phyloP scores from a whole-genome alignment of 805 yeast species.

The Ogataea corticis region DNA sequence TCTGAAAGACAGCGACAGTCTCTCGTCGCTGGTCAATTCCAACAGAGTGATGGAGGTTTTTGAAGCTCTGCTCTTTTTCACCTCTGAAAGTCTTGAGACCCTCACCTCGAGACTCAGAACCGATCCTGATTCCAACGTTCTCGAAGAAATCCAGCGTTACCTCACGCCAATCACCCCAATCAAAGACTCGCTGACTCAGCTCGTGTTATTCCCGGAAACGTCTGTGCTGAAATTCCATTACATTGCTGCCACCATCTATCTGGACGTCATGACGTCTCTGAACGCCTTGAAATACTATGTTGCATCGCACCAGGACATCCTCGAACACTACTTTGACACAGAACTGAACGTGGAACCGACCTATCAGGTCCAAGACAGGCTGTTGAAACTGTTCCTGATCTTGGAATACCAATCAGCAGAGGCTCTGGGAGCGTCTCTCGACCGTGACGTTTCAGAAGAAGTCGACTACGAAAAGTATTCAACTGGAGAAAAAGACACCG shows the following conservation, averaged over 20 bases:
- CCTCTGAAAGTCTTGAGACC: constrained; percentile 16
- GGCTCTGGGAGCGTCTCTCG: constrained; percentile 40
- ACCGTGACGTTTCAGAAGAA: constrained; percentile 53
- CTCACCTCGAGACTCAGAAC: constrained; percentile 13
- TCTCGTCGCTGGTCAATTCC: constrained; percentile 3
- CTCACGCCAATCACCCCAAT: constrained; percentile 13
- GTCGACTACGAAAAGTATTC: constrained; percentile 27
- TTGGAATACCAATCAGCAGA: constrained; percentile 50
- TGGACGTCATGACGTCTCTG: constrained; percentile 26
- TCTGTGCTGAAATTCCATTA: constrained; percentile 10
- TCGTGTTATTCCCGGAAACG: not conserved
- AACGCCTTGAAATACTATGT: constrained; percentile 25
- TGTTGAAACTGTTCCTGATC: constrained; percentile 46
- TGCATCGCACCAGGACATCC: constrained; percentile 36
- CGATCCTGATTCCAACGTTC: constrained; percentile 13
- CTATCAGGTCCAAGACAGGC: constrained; percentile 29
- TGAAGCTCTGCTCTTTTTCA: constrained; percentile 11
- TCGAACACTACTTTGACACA: constrained; percentile 34
- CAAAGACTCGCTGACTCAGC: constrained; percentile 10
- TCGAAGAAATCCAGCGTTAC: constrained; percentile 13
- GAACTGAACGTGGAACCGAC: constrained; percentile 33
- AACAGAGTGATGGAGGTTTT: constrained; percentile 7
- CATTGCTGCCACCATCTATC: constrained; percentile 10
- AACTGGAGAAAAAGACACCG: constrained; percentile 6
- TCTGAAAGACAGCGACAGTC: not conserved